Percentiles rank a stretch among this genome's conserved stretches.
Evolutionary conservation across 495 filamentous ascomycete genomes (phyloP).

Genomic region (Aspergillus haitiensis): DNA sequence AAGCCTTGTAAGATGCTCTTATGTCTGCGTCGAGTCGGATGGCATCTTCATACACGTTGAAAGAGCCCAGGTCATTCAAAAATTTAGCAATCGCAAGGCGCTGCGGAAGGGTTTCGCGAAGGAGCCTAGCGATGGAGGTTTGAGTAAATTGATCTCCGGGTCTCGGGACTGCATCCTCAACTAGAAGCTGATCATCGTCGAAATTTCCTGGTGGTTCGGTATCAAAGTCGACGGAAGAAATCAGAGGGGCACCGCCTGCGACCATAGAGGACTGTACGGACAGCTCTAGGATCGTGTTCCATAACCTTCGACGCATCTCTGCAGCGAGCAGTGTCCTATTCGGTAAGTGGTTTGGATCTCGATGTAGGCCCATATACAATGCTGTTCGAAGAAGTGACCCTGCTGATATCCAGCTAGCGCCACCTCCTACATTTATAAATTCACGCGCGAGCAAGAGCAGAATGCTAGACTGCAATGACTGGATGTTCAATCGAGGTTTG

Average conservation of each 20-base stretch:
- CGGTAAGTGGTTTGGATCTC: conserved; percentile 52
- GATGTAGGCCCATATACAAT: conserved; percentile 62
- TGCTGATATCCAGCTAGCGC: conserved; percentile 56
- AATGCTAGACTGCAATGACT: conserved; percentile 48
- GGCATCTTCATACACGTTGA: conserved; percentile 36
- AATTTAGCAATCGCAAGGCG: conserved; percentile 48
- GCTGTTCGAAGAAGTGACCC: conserved; percentile 56
- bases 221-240: conserved; percentile 54
- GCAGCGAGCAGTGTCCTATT: conserved; percentile 38
- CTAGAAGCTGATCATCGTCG: conserved; percentile 32
- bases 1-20: conserved; percentile 29
- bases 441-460: conserved; percentile 52
- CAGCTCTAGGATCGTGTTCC: conserved; percentile 62
- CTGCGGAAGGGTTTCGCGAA: conserved; percentile 44
- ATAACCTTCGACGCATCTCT: conserved; percentile 61
- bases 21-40: conserved; percentile 42
- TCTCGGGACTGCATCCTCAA: conserved; percentile 25
- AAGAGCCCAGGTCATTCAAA: conserved; percentile 43
- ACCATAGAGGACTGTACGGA: conserved; percentile 51
- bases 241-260: conserved; percentile 49
- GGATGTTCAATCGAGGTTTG: conserved; percentile 48
- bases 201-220: conserved; percentile 54
- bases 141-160: conserved; percentile 42
- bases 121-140: conserved; percentile 43
- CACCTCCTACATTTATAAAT: conserved; percentile 44